phyloP scores from a whole-genome alignment of 73 alveolate genomes.

The Symbiodinium natans region DNA sequence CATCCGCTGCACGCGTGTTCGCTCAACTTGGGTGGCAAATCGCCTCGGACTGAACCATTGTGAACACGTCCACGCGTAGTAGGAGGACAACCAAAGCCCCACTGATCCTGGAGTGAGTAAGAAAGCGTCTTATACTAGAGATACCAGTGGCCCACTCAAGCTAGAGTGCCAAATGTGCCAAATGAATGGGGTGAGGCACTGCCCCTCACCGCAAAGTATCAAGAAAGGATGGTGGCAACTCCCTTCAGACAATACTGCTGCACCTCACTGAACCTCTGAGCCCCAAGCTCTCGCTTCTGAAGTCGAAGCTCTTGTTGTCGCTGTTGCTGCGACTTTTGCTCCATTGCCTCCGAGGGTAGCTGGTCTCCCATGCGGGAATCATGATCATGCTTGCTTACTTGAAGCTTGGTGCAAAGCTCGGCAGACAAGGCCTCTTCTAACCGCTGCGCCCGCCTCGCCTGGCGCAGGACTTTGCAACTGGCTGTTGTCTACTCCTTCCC shows the following conservation, averaged over 20 bases:
- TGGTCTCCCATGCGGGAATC: too few species aligned
- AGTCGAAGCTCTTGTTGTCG: not conserved
- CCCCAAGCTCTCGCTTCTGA: not conserved
- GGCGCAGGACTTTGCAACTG: not conserved
- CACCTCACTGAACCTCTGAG: too few species aligned
- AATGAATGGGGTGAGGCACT: too few species aligned
- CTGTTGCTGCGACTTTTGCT: not conserved
- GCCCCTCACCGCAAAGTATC: too few species aligned
- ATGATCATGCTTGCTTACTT: too few species aligned
- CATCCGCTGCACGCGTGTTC: not conserved
- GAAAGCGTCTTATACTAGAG: too few species aligned
- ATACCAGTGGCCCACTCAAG: not conserved
- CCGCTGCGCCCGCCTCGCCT: not conserved
- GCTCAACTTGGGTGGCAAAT: not conserved
- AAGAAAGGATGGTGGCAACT: too few species aligned
- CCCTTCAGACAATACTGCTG: too few species aligned
- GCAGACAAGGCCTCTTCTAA: not conserved
- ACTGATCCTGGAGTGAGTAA: too few species aligned
- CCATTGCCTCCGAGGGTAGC: not conserved
- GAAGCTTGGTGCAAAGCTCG: too few species aligned
- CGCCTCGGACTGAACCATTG: not conserved
- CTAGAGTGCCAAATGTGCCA: not conserved
- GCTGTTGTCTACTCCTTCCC: not conserved
- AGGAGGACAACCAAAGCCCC: too few species aligned
- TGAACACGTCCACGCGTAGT: too few species aligned